These are phyloP conservation scores for Lachancea thermotolerans DNA, from an alignment of 805 yeast genomes.

Conservation along the genomic window DNA sequence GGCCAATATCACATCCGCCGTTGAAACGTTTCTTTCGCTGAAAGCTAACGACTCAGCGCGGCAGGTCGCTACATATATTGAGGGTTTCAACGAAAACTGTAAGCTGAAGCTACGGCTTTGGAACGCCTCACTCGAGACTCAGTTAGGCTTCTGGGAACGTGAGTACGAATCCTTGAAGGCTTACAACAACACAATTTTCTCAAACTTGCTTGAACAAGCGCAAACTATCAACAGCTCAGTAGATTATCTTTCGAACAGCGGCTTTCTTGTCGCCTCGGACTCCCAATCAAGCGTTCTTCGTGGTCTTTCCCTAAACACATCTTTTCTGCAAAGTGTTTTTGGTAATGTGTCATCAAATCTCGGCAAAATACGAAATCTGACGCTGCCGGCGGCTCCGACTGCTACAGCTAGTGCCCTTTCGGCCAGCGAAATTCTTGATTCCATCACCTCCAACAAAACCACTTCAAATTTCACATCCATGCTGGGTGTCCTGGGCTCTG, in stretches of 20 bases:
- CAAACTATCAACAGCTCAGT: slow-evolving; percentile 12
- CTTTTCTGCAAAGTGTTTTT: slow-evolving; percentile 11
- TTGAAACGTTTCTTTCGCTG: neutral
- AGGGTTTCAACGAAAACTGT: slow-evolving; percentile 7
- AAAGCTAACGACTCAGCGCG: slow-evolving; percentile 5
- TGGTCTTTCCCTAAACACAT: slow-evolving; percentile 10
- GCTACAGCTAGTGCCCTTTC: neutral
- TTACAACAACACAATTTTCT: slow-evolving; percentile 10
- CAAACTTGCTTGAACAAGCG: slow-evolving; percentile 11
- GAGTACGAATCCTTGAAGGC: slow-evolving; percentile 3
- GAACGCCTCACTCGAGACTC: slow-evolving; percentile 3
- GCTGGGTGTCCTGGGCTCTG: too few relatives aligned
- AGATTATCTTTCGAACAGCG: slow-evolving; percentile 8
- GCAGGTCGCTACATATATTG: neutral
- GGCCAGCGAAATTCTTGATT: neutral
- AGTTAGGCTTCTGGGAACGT: neutral
- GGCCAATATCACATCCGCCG: too few relatives aligned
- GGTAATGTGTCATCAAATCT: slow-evolving; percentile 7
- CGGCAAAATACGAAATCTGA: neutral
- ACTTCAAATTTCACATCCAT: neutral
- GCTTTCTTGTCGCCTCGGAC: slow-evolving; percentile 8
- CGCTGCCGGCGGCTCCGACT: neutral
- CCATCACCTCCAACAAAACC: neutral
- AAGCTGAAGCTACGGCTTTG: slow-evolving; percentile 1
- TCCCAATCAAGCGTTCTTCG: neutral